phyloP scores from a whole-genome alignment of 768 basidiomycete species.

The Boletus edulis region DNA sequence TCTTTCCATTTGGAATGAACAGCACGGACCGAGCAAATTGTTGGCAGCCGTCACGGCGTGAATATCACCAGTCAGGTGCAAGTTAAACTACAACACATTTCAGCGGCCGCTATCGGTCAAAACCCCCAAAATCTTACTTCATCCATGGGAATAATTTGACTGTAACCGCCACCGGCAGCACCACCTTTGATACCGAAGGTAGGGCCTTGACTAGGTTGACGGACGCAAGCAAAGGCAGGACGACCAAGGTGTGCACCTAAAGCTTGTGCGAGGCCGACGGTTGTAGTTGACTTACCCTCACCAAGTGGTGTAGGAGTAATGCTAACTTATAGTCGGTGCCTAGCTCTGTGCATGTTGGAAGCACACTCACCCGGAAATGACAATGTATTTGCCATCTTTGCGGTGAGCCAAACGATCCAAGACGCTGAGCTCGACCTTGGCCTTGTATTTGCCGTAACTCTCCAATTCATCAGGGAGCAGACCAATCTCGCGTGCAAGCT shows the following conservation, averaged over 20 bases:
- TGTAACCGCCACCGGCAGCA: slow-evolving; percentile 97
- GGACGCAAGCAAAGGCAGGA: slow-evolving; percentile 92
- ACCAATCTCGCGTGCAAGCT: slow-evolving; percentile 87
- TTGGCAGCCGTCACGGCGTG: slow-evolving; percentile 98
- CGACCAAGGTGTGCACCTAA: slow-evolving; percentile 92
- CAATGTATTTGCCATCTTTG: slow-evolving; percentile 93
- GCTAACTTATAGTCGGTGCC: slow-evolving; percentile 33
- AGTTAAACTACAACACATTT: slow-evolving; percentile 66
- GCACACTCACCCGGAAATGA: slow-evolving; percentile 77
- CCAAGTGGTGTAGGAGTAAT: slow-evolving; percentile 97
- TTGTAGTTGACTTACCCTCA: slow-evolving; percentile 98
- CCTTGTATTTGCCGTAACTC: slow-evolving; percentile 94
- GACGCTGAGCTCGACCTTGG: slow-evolving; percentile 90
- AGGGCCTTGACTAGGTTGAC: slow-evolving; percentile 97
- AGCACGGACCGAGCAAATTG: slow-evolving; percentile 76
- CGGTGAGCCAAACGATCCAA: slow-evolving; percentile 82
- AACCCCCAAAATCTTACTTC: slow-evolving; percentile 49
- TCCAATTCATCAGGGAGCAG: slow-evolving; percentile 85
- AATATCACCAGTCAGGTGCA: slow-evolving; percentile 95
- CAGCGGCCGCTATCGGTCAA: slow-evolving; percentile 2
- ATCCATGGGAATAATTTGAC: slow-evolving; percentile 99
- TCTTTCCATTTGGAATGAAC: neutral
- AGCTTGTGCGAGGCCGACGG: slow-evolving; percentile 94
- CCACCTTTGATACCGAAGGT: slow-evolving; percentile 99
- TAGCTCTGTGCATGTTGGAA: neutral